phyloP scores from a whole-genome alignment of 225 moss, liverwort and hornwort species.

The Bryoerythrophyllum caledonicum region DNA sequence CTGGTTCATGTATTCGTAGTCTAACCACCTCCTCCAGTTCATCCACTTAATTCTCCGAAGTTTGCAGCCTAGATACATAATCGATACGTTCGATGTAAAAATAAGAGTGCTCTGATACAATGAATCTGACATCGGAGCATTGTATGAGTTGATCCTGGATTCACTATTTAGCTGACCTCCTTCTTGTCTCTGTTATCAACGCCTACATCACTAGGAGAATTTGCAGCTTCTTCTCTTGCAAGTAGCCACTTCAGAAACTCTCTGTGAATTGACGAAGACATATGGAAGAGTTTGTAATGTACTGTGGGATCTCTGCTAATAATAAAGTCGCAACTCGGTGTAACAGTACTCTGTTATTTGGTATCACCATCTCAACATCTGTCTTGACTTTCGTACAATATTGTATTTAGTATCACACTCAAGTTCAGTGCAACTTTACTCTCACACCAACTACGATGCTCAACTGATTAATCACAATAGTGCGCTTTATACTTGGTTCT shows the following conservation, averaged over 20 bases:
- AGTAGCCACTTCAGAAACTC: neutral
- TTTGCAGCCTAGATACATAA: neutral
- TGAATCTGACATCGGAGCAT: neutral
- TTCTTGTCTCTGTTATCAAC: neutral
- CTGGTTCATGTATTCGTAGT: neutral
- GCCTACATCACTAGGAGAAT: neutral
- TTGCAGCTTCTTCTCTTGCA: neutral
- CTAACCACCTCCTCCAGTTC: neutral
- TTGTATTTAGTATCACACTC: no score
- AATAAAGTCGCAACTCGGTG: neutral
- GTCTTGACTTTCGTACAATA: no score
- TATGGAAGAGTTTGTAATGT: neutral
- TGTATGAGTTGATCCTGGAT: neutral
- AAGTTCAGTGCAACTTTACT: no score
- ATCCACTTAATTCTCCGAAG: neutral
- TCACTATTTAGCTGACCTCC: neutral
- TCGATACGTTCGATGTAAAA: neutral
- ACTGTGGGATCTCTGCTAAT: neutral
- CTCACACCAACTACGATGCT: no score
- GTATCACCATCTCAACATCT: no score
- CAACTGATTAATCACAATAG: no score
- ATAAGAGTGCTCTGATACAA: neutral
- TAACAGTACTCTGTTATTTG: neutral
- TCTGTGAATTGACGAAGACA: neutral
- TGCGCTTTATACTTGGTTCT: no score